Conservation (phyloP, 139 green algal species). For the Pleodorina starrii region DNA sequence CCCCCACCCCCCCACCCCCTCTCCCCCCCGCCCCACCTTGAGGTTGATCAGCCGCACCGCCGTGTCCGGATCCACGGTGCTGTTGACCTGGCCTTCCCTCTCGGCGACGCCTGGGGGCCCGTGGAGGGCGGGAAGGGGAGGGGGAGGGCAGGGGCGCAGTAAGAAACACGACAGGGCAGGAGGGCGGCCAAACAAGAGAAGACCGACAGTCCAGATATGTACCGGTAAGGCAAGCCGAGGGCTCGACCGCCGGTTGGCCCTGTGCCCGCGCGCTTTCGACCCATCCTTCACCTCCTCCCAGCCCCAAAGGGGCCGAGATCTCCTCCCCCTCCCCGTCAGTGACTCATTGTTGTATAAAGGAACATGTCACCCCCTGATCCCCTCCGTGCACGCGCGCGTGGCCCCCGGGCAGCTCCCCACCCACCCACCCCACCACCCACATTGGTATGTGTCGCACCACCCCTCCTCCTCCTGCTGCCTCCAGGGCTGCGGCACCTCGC, state of each 20-base stretch:
- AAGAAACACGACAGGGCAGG: neutral
- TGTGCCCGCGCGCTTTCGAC: too few species aligned
- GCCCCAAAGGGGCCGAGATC: too few species aligned
- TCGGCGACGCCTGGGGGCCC: constrained; percentile 42
- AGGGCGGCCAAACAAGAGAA: too few species aligned
- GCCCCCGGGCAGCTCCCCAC: too few species aligned
- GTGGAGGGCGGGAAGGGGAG: neutral
- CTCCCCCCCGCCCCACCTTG: constrained; percentile 2
- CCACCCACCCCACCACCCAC: neutral
- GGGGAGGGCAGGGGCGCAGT: neutral
- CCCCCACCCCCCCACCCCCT: neutral
- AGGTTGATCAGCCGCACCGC: constrained; percentile 35
- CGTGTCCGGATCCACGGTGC: constrained; percentile 48
- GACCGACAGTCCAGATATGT: too few species aligned
- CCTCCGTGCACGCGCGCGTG: too few species aligned
- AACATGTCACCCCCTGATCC: too few species aligned
- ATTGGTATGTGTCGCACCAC: constrained; percentile 41
- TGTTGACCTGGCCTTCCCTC: constrained; percentile 51
- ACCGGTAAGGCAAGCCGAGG: too few species aligned
- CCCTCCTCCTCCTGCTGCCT: constrained; percentile 54
- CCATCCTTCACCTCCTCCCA: too few species aligned
- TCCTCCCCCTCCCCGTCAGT: too few species aligned
- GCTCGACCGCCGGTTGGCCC: too few species aligned
- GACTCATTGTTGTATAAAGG: too few species aligned
- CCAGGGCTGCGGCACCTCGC: constrained; percentile 87